Evolutionary conservation across 768 basidiomycete genomes (phyloP).

Genomic region (Lanmaoa pseudosensibilis): DNA sequence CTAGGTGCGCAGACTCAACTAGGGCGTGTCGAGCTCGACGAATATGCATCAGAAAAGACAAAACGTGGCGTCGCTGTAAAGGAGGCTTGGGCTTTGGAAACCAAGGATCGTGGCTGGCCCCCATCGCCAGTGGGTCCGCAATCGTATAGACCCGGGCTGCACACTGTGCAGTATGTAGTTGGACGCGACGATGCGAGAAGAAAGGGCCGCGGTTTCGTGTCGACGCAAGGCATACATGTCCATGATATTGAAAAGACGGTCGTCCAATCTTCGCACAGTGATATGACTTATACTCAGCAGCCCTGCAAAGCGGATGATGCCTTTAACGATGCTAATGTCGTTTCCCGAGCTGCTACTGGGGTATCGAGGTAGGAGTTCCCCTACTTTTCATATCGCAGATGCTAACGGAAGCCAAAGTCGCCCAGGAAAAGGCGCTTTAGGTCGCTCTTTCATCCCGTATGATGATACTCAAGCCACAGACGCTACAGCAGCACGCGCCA

Average conservation of each 20-base stretch:
- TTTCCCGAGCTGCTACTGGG: not conserved
- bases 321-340: not conserved
- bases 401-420: conserved; percentile 4
- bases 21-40: not conserved
- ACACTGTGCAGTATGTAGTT: not conserved
- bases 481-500: not conserved
- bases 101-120: too few species aligned
- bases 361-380: not conserved
- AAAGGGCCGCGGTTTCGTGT: not conserved
- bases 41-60: not conserved
- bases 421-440: not conserved
- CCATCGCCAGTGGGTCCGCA: not conserved
- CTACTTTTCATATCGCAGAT: not conserved
- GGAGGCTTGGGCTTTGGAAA: not conserved
- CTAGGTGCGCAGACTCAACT: not conserved
- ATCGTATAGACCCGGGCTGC: not conserved
- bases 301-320: not conserved
- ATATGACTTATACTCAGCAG: not conserved
- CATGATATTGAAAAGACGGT: not conserved
- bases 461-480: not conserved
- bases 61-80: not conserved
- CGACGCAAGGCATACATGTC: not conserved
- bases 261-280: not conserved
- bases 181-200: not conserved
- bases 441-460: not conserved